Evolutionary conservation across 2,329 filamentous ascomycete species (phyloP).

Genomic region (Chaetomiaceae sp.): DNA sequence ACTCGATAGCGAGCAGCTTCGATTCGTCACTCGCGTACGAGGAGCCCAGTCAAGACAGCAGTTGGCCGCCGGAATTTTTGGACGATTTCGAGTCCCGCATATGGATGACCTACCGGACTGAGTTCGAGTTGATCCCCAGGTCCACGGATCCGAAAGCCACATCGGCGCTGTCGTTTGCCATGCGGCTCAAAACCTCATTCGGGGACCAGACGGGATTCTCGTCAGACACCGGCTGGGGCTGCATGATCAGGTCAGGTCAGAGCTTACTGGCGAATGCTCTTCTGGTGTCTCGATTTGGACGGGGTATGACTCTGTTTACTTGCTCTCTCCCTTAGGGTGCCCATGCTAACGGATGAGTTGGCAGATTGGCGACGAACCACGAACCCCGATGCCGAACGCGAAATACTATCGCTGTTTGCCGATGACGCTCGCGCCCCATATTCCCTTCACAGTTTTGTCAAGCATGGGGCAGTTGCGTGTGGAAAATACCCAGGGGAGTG

Average conservation of each 20-base stretch:
- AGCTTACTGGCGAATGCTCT: constrained; percentile 86
- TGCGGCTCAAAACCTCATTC: constrained; percentile 76
- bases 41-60: constrained; percentile 42
- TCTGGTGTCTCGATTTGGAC: constrained; percentile 65
- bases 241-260: constrained; percentile 97
- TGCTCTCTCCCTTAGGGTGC: background rate
- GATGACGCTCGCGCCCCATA: constrained; percentile 83
- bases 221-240: constrained; percentile 94
- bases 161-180: constrained; percentile 71
- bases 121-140: constrained; percentile 76
- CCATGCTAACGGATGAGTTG: background rate
- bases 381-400: constrained; percentile 56
- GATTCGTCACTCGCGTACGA: constrained; percentile 48
- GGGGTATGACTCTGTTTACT: constrained; percentile 51
- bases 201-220: constrained; percentile 78
- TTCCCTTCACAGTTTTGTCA: constrained; percentile 91
- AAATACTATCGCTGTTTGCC: constrained; percentile 75
- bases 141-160: constrained; percentile 68
- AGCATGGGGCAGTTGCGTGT: constrained; percentile 78
- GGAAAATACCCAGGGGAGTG: constrained; percentile 95
- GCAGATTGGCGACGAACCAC: constrained; percentile 69
- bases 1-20: constrained; percentile 47
- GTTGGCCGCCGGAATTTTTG: constrained; percentile 82
- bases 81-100: constrained; percentile 89
- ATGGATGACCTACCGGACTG: constrained; percentile 94